Percentiles rank a stretch among this genome's conserved stretches.
phyloP scores from a whole-genome alignment of 1,139 yeast genomes.

The Debaryomycetaceae sp. region DNA sequence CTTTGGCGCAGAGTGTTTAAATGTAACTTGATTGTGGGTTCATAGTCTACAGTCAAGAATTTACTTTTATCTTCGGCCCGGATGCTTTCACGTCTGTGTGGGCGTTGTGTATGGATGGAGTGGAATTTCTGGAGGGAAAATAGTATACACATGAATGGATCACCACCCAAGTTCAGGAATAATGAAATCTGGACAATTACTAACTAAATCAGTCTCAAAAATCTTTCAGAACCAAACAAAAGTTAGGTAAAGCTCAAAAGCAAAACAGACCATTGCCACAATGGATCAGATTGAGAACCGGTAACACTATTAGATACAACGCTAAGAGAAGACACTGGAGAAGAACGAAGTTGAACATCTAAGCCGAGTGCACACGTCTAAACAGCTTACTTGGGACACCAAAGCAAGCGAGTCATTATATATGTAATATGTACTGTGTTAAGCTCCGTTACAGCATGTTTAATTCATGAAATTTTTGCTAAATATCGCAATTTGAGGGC shows the following conservation, averaged over 20 bases:
- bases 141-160: too few species aligned
- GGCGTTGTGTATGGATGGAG: too few species aligned
- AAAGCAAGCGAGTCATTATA: neutral
- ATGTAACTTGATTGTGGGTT: too few species aligned
- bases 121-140: too few species aligned
- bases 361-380: constrained; percentile 31
- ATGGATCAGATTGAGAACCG: constrained; percentile 99
- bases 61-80: too few species aligned
- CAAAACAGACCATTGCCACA: constrained; percentile 99
- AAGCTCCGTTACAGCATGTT: constrained; percentile 16
- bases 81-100: too few species aligned
- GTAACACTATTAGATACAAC: constrained; percentile 97
- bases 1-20: too few species aligned
- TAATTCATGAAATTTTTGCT: constrained; percentile 11
- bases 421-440: constrained; percentile 1
- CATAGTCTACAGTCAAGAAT: too few species aligned
- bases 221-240: constrained; percentile 97
- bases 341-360: constrained; percentile 98
- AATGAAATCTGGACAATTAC: neutral
- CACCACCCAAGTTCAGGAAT: too few species aligned
- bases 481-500: neutral
- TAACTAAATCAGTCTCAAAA: constrained; percentile 70
- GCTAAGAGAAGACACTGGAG: constrained; percentile 99
- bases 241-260: constrained; percentile 98
- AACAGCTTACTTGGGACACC: neutral